Percentiles rank a stretch among this genome's conserved stretches.
These are phyloP conservation scores for Fusarium xylarioides DNA, from an alignment of 2,329 filamentous ascomycete genomes.

Conservation along the genomic window DNA sequence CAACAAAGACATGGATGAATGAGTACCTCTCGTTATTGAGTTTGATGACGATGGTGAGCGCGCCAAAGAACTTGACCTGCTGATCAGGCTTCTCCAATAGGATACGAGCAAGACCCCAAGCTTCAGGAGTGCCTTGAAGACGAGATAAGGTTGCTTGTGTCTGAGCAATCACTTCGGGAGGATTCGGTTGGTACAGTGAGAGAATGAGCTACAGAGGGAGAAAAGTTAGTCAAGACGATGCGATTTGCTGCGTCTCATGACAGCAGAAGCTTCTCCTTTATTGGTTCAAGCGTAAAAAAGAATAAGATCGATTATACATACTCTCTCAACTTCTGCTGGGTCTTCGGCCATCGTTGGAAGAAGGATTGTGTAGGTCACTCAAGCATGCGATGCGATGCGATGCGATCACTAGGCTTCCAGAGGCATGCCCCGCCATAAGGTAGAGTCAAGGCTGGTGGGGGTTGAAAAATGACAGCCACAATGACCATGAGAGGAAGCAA, in stretches of 20 bases:
- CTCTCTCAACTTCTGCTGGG: neutral
- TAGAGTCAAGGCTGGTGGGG: neutral
- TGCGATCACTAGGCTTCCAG: neutral
- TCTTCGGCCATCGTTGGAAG: neutral
- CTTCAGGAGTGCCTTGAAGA: slow-evolving; percentile 80
- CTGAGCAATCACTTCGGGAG: slow-evolving; percentile 57
- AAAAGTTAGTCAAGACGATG: slow-evolving; percentile 21
- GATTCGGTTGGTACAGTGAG: slow-evolving; percentile 62
- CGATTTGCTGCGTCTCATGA: neutral
- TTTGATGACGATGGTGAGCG: slow-evolving; percentile 92
- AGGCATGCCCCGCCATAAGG: neutral
- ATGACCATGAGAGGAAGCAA: neutral
- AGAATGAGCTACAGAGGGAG: slow-evolving; percentile 54
- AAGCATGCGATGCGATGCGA: neutral
- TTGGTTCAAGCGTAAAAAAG: too few relatives aligned
- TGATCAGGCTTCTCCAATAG: slow-evolving; percentile 75
- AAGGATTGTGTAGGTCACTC: neutral
- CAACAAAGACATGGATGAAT: neutral
- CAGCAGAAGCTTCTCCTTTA: neutral
- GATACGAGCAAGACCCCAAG: slow-evolving; percentile 85
- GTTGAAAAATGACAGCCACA: neutral
- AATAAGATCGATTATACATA: neutral
- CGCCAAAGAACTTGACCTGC: slow-evolving; percentile 90
- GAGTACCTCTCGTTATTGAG: slow-evolving; percentile 86
- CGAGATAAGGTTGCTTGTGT: slow-evolving; percentile 79